Percentiles rank a stretch among this genome's conserved stretches.
Evolutionary conservation across 805 yeast genomes (phyloP).

Genomic region (Ogataea pignaliae): DNA sequence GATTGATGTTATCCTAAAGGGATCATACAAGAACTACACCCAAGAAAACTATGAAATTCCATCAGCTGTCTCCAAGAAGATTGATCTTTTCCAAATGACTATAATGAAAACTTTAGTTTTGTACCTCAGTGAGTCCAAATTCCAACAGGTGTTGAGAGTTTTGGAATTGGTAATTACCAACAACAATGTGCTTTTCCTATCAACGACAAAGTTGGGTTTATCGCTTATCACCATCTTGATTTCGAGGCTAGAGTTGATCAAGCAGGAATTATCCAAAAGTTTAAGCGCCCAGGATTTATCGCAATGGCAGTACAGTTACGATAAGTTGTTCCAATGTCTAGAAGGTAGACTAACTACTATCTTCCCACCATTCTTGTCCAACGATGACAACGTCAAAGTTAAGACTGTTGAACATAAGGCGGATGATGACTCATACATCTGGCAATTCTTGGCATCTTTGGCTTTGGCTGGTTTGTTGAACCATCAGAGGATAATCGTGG

Average conservation of each 20-base stretch:
- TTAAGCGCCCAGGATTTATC: conserved; percentile 52
- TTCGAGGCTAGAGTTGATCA: conserved; percentile 86
- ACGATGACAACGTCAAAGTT: conserved; percentile 27
- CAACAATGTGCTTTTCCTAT: conserved; percentile 65
- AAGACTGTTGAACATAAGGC: conserved; percentile 28
- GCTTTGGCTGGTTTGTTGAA: conserved; percentile 86
- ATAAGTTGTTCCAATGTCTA: conserved; percentile 70
- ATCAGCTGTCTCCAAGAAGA: conserved; percentile 47
- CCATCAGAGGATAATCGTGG: conserved; percentile 91
- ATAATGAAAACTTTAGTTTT: conserved; percentile 81
- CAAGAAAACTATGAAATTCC: conserved; percentile 44
- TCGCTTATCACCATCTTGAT: conserved; percentile 84
- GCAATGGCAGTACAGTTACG: conserved; percentile 79
- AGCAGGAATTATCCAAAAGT: conserved; percentile 61
- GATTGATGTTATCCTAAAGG: conserved; percentile 69
- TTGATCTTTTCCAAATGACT: conserved; percentile 75
- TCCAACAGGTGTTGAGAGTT: conserved; percentile 73
- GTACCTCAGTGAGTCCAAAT: conserved; percentile 75
- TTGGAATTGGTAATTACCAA: conserved; percentile 65
- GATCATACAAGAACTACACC: conserved; percentile 68
- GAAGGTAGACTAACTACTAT: conserved; percentile 73
- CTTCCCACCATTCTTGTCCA: conserved; percentile 65
- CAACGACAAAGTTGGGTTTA: conserved; percentile 73
- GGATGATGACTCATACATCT: conserved; percentile 78
- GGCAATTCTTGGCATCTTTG: conserved; percentile 95